Base-by-base conservation (phyloP, 2,329 filamentous ascomycete genomes). In the Rutstroemia sp. region DNA sequence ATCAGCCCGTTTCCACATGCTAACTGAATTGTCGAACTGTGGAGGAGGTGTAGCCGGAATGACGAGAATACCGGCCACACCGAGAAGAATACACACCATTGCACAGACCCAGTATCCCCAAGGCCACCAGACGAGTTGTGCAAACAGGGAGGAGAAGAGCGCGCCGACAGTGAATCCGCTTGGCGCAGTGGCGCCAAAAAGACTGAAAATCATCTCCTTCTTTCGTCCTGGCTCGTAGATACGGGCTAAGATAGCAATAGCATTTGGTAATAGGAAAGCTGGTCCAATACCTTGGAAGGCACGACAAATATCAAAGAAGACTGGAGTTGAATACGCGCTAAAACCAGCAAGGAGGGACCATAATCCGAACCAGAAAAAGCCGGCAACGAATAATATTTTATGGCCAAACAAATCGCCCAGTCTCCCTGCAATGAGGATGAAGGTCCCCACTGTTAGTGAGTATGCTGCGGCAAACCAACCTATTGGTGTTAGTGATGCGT, bases 381-480 rank as follows among this genome's bases (percentile, higher is more conserved):
- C 79, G 52, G 71, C 56, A 1, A 78, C 62, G 1, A 79, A 69
- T 16, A 79, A 65, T 5, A 70, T 71, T 52, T 76, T 75, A 63
- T 80, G 78, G 4, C 79, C 80, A 59, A 76, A 79, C 1, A 82
- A 69, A 47, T 77, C 75, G 0, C 78, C 79, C 1, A 81, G 67
- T 0, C 79, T 74, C 5, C 79, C 79, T 6, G 73, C 74, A 3
- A 78, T 71, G 0, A 82, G 67, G 16, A 82, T 77, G 57, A 81
- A 80, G 2, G 78, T 73, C 2, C 78, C 74, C 59, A 79, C 76
- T 0, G 78, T 80, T 58, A 86, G 67, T 75, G 12, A 79, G 64
- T 83, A 86, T 1, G 79, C 79, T 0, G 80, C 80, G 10, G 80
- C 73, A 48, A 79, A 75, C 80, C 82, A 84, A 48, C 75, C 75